Percentiles rank a stretch among this genome's conserved stretches.
phyloP scores from a whole-genome alignment of 768 basidiomycete species.

The Leucocoprinus sp. region DNA sequence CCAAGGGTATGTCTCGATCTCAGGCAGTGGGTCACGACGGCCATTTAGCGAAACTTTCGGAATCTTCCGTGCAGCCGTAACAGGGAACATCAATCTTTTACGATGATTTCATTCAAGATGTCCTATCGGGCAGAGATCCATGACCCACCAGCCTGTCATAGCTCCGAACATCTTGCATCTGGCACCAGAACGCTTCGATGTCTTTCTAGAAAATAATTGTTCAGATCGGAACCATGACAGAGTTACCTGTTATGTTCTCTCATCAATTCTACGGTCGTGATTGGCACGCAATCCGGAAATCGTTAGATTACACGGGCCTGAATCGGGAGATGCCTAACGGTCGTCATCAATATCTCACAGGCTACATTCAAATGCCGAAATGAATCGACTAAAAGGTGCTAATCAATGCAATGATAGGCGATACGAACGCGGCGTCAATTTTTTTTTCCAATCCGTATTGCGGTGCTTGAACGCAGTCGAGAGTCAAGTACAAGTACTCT shows the following conservation, averaged over 20 bases:
- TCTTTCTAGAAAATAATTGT: not conserved
- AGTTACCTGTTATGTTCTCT: conserved; percentile 1
- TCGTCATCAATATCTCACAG: not conserved
- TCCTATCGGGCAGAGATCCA: conserved; percentile 10
- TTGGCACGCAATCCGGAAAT: conserved; percentile 10
- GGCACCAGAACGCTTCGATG: not conserved
- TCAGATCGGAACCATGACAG: not conserved
- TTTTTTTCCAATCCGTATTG: too few relatives aligned
- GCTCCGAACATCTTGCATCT: not conserved
- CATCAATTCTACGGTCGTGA: not conserved
- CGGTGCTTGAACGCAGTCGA: too few relatives aligned
- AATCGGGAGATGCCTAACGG: not conserved
- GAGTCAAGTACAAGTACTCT: too few relatives aligned
- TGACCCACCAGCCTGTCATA: not conserved
- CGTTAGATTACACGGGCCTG: not conserved
- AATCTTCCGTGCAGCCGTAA: too few relatives aligned
- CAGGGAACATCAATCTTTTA: conserved; percentile 8
- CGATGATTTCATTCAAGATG: conserved; percentile 11
- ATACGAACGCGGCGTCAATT: conserved; percentile 2
- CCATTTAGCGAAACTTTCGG: too few relatives aligned
- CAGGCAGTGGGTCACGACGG: too few relatives aligned
- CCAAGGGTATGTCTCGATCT: conserved; percentile 15
- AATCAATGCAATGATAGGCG: conserved; percentile 16
- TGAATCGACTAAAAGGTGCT: not conserved
- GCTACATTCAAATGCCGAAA: not conserved